These are phyloP conservation scores for Aspergillus udagawae DNA, from an alignment of 2,329 filamentous ascomycete genomes.

Conservation along the genomic window DNA sequence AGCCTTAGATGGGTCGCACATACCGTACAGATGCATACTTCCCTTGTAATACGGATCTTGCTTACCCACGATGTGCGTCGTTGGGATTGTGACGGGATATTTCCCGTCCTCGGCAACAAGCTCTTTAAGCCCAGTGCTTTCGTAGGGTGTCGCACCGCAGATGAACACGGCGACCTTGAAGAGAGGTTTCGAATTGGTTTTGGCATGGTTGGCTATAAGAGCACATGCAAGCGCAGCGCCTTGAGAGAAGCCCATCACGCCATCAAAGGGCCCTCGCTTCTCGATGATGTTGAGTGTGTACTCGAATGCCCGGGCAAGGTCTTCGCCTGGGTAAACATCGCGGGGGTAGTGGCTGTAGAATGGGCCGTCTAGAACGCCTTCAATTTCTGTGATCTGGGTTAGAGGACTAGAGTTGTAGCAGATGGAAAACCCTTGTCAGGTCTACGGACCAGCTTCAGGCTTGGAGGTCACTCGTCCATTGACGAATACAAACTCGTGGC, in stretches of 20 bases:
- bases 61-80: constrained; percentile 37
- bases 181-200: constrained; percentile 19
- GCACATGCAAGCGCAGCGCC: constrained; percentile 27
- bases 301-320: constrained; percentile 23
- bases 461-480: constrained; percentile 22
- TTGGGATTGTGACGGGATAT: constrained; percentile 31
- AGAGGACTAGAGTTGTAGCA: neutral
- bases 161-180: constrained; percentile 31
- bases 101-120: constrained; percentile 10
- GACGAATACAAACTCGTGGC: constrained; percentile 27
- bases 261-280: constrained; percentile 29
- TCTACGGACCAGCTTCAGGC: constrained; percentile 23
- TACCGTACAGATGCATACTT: constrained; percentile 25
- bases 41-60: constrained; percentile 30
- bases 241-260: constrained; percentile 31
- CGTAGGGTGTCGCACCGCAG: constrained; percentile 25
- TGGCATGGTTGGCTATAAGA: constrained; percentile 20
- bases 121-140: constrained; percentile 17
- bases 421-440: neutral
- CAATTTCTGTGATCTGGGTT: constrained; percentile 20
- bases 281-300: constrained; percentile 19
- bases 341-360: constrained; percentile 31
- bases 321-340: constrained; percentile 17
- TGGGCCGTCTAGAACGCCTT: constrained; percentile 27
- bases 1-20: constrained; percentile 31